phyloP scores from a whole-genome alignment of 2,329 filamentous ascomycete genomes.

The Epicoccum sorghinum region DNA sequence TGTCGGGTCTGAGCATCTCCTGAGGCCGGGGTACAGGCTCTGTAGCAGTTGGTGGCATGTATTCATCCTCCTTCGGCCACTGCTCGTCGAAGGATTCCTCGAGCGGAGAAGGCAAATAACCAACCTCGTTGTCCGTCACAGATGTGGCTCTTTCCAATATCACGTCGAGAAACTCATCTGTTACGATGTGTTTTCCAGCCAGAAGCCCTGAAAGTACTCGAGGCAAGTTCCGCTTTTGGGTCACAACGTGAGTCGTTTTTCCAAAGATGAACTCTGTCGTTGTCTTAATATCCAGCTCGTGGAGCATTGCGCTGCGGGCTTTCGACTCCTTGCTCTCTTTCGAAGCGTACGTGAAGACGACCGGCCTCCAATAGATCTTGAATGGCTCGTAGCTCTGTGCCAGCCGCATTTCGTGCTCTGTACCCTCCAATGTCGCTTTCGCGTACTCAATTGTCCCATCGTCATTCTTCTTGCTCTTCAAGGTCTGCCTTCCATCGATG shows the following conservation, averaged over 20 bases:
- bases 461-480: conserved; percentile 64
- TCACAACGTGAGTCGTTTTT: conserved; percentile 84
- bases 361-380: conserved; percentile 76
- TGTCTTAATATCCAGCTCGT: conserved; percentile 88
- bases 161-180: conserved; percentile 73
- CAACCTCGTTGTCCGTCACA: conserved; percentile 45
- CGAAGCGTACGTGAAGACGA: conserved; percentile 82
- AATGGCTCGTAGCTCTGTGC: conserved; percentile 72
- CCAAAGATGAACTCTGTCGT: conserved; percentile 71
- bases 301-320: conserved; percentile 66
- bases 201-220: conserved; percentile 87
- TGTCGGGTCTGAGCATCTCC: conserved; percentile 74
- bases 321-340: conserved; percentile 64
- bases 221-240: conserved; percentile 86
- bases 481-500: conserved; percentile 71
- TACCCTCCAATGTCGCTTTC: conserved; percentile 32
- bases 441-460: conserved; percentile 36
- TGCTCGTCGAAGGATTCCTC: conserved; percentile 78
- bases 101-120: conserved; percentile 63
- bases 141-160: conserved; percentile 65
- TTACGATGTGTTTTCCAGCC: conserved; percentile 79
- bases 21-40: conserved; percentile 74
- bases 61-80: conserved; percentile 77
- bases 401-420: conserved; percentile 70
- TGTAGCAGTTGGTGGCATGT: conserved; percentile 75